phyloP scores from a whole-genome alignment of 2,329 filamentous ascomycete genomes.

The Paraconiothyrium sp. region DNA sequence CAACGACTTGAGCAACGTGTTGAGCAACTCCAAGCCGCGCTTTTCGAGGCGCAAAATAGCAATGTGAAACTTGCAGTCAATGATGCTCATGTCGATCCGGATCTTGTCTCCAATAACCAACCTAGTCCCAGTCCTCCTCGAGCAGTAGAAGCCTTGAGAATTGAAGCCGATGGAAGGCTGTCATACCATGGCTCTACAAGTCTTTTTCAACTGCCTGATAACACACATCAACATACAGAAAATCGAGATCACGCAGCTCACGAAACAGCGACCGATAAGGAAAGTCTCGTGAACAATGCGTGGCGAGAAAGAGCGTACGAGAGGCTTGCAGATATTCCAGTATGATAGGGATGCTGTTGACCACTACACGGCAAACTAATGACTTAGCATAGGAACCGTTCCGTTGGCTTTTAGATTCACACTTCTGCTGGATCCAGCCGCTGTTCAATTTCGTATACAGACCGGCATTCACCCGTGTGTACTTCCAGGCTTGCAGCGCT shows the following conservation, averaged over 20 bases:
- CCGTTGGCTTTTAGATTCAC: conserved; percentile 22
- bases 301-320: conserved; percentile 23
- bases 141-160: conserved; percentile 6
- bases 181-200: conserved; percentile 21
- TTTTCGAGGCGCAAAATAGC: not conserved
- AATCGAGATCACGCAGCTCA: conserved; percentile 6
- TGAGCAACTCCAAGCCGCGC: conserved; percentile 14
- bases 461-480: conserved; percentile 23
- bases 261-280: conserved; percentile 18
- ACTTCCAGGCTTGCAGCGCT: not conserved
- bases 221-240: not conserved
- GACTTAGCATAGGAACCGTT: conserved; percentile 19
- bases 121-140: not conserved
- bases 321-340: conserved; percentile 21
- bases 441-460: conserved; percentile 26
- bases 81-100: not conserved
- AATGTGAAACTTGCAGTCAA: not conserved
- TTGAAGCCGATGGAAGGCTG: conserved; percentile 14
- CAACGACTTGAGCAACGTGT: conserved; percentile 20
- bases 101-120: not conserved
- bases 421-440: conserved; percentile 26
- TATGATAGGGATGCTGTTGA: not conserved
- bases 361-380: not conserved
- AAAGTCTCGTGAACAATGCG: conserved; percentile 20
- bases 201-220: conserved; percentile 21